phyloP scores from a whole-genome alignment of 2,329 filamentous ascomycete species.

The Aureobasidium mangrovei region DNA sequence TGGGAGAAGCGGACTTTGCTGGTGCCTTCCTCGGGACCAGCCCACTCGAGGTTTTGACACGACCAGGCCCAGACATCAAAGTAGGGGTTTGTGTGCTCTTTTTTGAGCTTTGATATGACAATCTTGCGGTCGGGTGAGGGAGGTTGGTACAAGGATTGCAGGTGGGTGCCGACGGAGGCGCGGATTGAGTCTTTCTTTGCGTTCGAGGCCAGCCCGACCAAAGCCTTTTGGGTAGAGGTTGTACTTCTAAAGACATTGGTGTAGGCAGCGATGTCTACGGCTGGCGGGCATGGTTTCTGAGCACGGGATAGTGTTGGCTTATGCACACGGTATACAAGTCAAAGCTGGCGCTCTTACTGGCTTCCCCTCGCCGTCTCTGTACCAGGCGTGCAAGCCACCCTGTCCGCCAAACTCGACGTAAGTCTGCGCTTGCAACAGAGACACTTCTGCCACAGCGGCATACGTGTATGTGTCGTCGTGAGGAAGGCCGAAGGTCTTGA shows the following conservation, averaged over 20 bases:
- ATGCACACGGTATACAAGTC: neutral
- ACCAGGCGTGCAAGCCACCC: constrained; percentile 45
- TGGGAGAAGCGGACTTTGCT: constrained; percentile 50
- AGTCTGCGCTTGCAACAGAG: constrained; percentile 40
- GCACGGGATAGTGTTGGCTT: neutral
- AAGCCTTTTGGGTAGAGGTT: constrained; percentile 51
- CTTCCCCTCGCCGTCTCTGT: constrained; percentile 34
- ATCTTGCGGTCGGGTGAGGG: constrained; percentile 31
- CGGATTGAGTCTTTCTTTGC: constrained; percentile 57
- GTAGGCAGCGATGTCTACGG: constrained; percentile 57
- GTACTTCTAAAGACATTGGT: constrained; percentile 55
- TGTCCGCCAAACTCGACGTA: constrained; percentile 39
- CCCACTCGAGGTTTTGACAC: constrained; percentile 56
- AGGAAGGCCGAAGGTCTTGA: constrained; percentile 39
- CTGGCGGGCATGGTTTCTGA: constrained; percentile 39
- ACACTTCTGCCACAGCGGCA: constrained; percentile 43
- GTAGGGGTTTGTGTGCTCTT: constrained; percentile 53
- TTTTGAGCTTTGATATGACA: constrained; percentile 34
- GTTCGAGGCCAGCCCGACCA: constrained; percentile 56
- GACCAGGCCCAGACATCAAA: constrained; percentile 59
- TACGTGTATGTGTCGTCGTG: constrained; percentile 41
- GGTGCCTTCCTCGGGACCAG: constrained; percentile 48
- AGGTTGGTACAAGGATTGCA: constrained; percentile 46
- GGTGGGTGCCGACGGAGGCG: constrained; percentile 45
- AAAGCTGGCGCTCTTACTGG: constrained; percentile 23